Evolutionary conservation across 2,329 filamentous ascomycete species (phyloP), one percentile per base, ranked within the genome.

Genomic region (Talaromyces sp.): DNA sequence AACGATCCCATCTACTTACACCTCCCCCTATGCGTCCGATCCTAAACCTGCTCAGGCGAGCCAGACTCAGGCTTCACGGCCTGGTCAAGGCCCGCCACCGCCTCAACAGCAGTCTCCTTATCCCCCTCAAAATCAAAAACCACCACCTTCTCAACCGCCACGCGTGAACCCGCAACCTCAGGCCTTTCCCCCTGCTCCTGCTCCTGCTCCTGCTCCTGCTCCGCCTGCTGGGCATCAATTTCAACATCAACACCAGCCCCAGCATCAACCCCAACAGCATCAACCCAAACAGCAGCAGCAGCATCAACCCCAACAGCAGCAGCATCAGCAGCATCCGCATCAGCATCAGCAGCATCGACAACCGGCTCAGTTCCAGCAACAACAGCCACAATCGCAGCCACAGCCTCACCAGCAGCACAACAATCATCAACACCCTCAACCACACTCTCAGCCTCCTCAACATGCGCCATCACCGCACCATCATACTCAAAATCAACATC

Each of bases 21-120:
- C 70, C 35, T 75, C 74, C 22, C 74, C 73, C 29, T 76, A 76
- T 56, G 68, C 72, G 42, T 69, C 68, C 50, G 67, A 71, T 40
- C 68, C 70, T 20, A 68, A 68, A 45, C 58, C 64, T 16, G 57
- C 65, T 44, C 70, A 70, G 50, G 60, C 64, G 42, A 68, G 68
- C 40, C 67, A 70, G 53, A 56, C 65, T 40, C 70, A 68, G 32
- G 55, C 56, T 10, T 58, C 55, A 24, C 61, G 56, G 16, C 56
- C 55, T 42, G 52, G 55, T 10, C 63, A 62, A 20, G 54, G 55
- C 29, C 52, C 50, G 30, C 62, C 51, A 29, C 62, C 65, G 43
- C 50, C 58, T 32, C 65, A 61, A 37, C 70, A 66, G 43, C 60
- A 65, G 24, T 64, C 64, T 22, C 63, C 64, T 20, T 66, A 64